Evolutionary conservation across 495 filamentous ascomycete genomes (phyloP).

Genomic region (Darksidea phi): DNA sequence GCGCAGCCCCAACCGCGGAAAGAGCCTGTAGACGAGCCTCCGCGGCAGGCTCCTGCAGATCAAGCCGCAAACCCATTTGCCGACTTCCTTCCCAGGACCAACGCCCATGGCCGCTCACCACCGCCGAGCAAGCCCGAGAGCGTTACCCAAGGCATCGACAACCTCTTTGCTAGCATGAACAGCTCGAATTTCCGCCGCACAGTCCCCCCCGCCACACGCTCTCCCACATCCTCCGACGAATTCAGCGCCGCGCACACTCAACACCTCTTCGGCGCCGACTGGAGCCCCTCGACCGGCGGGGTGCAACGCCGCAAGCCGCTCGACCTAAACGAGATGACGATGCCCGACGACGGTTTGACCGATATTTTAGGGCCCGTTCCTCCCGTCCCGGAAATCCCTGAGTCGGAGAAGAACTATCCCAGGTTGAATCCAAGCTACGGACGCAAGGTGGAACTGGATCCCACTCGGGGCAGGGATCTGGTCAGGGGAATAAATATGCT

Average conservation of each 20-base stretch:
- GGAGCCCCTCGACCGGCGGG: too few species aligned
- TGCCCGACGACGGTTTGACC: conserved; percentile 6
- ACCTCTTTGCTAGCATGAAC: conserved; percentile 6
- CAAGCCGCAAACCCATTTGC: not conserved
- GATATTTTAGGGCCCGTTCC: not conserved
- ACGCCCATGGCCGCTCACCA: not conserved
- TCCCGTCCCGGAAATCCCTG: conserved; percentile 12
- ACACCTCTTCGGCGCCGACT: conserved; percentile 6
- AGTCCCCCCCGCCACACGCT: not conserved
- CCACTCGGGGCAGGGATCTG: conserved; percentile 50
- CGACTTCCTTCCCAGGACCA: not conserved
- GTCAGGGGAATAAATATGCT: conserved; percentile 55
- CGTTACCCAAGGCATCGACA: not conserved
- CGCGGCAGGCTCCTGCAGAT: not conserved
- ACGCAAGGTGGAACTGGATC: conserved; percentile 55
- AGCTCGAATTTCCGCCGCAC: not conserved
- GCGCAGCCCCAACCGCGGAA: not conserved
- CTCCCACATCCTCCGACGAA: conserved; percentile 2
- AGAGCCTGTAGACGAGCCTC: not conserved
- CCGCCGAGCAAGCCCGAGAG: not conserved
- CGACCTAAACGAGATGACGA: conserved; percentile 16
- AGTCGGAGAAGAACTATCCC: conserved; percentile 26
- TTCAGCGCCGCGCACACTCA: not conserved
- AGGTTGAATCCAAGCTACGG: conserved; percentile 48
- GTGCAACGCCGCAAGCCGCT: not conserved